Evolutionary conservation across 768 basidiomycete genomes (phyloP).

Genomic region (Gloeophyllum trabeum): DNA sequence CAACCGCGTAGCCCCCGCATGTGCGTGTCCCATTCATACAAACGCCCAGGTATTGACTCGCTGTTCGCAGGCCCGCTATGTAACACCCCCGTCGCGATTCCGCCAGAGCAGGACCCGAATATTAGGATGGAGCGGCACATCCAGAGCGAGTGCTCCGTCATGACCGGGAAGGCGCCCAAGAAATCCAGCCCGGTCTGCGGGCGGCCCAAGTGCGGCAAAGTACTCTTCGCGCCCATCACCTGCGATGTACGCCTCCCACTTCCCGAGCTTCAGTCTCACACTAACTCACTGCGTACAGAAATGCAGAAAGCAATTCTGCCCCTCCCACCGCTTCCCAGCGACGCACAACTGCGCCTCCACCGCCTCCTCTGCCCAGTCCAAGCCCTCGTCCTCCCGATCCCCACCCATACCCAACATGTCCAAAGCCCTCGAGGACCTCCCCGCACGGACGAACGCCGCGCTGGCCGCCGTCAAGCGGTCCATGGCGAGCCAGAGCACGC

Average conservation of each 20-base stretch:
- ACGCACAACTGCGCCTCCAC: slow-evolving; percentile 48
- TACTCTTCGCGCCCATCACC: slow-evolving; percentile 60
- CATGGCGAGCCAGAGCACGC: slow-evolving; percentile 15
- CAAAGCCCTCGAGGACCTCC: slow-evolving; percentile 3
- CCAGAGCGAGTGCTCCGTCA: slow-evolving; percentile 49
- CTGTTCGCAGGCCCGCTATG: slow-evolving; percentile 56
- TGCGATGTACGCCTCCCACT: slow-evolving; percentile 48
- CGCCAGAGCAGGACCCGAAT: slow-evolving; percentile 74
- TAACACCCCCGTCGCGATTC: slow-evolving; percentile 61
- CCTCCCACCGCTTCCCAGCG: slow-evolving; percentile 67
- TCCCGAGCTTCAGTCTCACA: no score
- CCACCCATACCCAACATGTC: no score
- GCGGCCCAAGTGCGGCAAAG: slow-evolving; percentile 54
- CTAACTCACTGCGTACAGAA: slow-evolving; percentile 32
- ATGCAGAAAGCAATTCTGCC: slow-evolving; percentile 65
- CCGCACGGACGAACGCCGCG: slow-evolving; percentile 16
- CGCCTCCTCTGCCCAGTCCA: slow-evolving; percentile 7
- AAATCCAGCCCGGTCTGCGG: slow-evolving; percentile 49
- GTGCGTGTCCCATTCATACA: no score
- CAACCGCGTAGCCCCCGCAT: slow-evolving; percentile 69
- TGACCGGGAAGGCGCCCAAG: slow-evolving; percentile 48
- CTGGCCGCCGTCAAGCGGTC: slow-evolving; percentile 28
- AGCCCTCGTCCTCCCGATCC: slow-evolving; percentile 5
- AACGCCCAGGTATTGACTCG: not conserved
- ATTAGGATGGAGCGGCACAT: slow-evolving; percentile 73